Evolutionary conservation across 305 asterid species (phyloP).

Genomic region (Petunia hybrid): DNA sequence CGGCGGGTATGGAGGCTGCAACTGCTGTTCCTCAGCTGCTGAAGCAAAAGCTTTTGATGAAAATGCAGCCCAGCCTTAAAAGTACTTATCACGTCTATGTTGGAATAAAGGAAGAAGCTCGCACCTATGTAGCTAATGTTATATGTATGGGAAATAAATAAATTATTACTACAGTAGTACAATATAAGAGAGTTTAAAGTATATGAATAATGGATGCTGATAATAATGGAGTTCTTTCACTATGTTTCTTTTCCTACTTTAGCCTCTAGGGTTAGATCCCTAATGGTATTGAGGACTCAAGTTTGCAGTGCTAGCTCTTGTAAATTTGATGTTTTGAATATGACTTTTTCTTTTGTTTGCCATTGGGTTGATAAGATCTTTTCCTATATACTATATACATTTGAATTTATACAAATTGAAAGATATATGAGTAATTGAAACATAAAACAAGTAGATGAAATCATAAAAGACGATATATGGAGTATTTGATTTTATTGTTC

Average conservation of each 20-base stretch:
- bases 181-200: neutral
- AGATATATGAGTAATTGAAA: neutral
- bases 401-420: neutral
- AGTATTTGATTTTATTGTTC: too few species aligned
- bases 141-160: neutral
- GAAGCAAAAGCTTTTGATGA: conserved; percentile 10
- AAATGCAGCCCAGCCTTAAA: conserved; percentile 17
- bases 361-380: neutral
- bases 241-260: neutral
- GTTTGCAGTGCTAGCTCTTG: conserved; percentile 1
- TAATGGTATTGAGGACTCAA: conserved; percentile 11
- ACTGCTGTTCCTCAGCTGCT: conserved; percentile 9
- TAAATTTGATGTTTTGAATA: neutral
- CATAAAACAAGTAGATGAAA: neutral
- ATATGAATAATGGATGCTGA: conserved; percentile 19
- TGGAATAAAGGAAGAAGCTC: neutral
- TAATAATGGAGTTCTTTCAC: too few species aligned
- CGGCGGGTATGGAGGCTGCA: neutral
- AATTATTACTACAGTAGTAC: neutral
- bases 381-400: neutral
- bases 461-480: too few species aligned
- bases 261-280: conserved; percentile 26
- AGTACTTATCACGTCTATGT: neutral
- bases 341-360: neutral
- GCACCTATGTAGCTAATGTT: neutral